Base-by-base conservation (phyloP, 306 rosid species). In the Trifolium pratense region DNA sequence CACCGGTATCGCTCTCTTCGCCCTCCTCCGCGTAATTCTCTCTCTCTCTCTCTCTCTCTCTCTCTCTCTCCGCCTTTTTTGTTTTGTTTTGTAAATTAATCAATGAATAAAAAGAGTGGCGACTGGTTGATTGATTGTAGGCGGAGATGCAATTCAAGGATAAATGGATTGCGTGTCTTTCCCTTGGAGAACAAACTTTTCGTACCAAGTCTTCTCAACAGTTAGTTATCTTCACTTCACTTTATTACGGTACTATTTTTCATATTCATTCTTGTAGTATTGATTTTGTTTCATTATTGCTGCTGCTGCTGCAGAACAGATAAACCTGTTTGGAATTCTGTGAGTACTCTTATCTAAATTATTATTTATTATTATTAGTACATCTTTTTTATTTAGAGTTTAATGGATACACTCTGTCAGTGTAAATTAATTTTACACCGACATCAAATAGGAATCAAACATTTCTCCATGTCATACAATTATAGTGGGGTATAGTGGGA, bases 91-190 rank as follows among this genome's bases (percentile, higher is more conserved):
- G 9, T 61, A 6, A 25, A 37, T 2, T 63, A 4, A 67, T 36
- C 34, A 29, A 29, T 29, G 1, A 29, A 29, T 4, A 29, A 29
- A 29, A 29, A 29, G 6, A 23, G 52, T 16, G 29, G 25, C 1
- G 25, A 21, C 25, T 21, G 25, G 25, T 21, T 21, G 25, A 21
- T 36, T 36, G 9, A 8, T 40, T 68, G 79, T 16, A 93, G 98
- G 98, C 97, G 80, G 96, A 86, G 82, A 89, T 94, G 98, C 68
- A 83, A 81, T 94, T 94, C 82, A 88, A 89, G 85, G 98, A 94
- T 62, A 91, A 84, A 82, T 94, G 98, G 98, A 86, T 94, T 23
- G 97, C 97, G 10, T 91, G 97, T 42, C 77, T 94, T 52, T 87
- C 98, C 16, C 86, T 91, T 14, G 98, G 98, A 39, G 98, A 94